Percentiles rank a stretch among this genome's conserved stretches.
Conservation (phyloP, 768 basidiomycete genomes). For the Trametes sanguinea region DNA sequence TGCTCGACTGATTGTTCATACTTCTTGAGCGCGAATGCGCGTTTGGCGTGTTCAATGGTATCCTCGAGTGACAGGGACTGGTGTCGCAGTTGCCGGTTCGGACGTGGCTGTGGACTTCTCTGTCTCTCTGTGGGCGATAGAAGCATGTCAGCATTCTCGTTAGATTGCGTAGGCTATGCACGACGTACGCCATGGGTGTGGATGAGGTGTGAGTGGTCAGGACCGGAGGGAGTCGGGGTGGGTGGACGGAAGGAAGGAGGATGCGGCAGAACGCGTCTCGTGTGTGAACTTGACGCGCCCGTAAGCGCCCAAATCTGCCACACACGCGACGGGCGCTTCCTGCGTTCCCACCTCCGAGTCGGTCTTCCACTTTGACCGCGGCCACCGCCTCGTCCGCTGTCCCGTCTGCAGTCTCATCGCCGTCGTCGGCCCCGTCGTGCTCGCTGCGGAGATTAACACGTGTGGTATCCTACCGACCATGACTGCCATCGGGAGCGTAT, state of each 20-base stretch:
- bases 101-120: slow-evolving; percentile 18
- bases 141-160: background rate
- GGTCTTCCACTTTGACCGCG: background rate
- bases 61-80: slow-evolving; percentile 44
- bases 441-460: background rate
- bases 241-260: slow-evolving; percentile 6
- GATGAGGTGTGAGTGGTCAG: background rate
- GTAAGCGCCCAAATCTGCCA: slow-evolving; percentile 9
- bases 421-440: background rate
- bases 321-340: slow-evolving; percentile 2
- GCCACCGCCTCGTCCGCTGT: background rate
- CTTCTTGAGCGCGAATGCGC: slow-evolving; percentile 85
- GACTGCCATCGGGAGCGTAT: slow-evolving; percentile 73
- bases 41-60: slow-evolving; percentile 77
- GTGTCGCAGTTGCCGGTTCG: slow-evolving; percentile 7
- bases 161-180: background rate
- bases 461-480: slow-evolving; percentile 30
- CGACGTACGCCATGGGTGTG: slow-evolving; percentile 19
- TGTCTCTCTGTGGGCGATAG: slow-evolving; percentile 1
- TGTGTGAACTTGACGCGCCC: slow-evolving; percentile 3
- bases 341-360: background rate
- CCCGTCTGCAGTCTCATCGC: background rate
- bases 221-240: background rate
- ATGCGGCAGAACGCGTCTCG: slow-evolving; percentile 19
- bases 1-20: slow-evolving; percentile 84